Base-by-base conservation (phyloP, 2,329 filamentous ascomycete species). In the Ascochyta pisi region DNA sequence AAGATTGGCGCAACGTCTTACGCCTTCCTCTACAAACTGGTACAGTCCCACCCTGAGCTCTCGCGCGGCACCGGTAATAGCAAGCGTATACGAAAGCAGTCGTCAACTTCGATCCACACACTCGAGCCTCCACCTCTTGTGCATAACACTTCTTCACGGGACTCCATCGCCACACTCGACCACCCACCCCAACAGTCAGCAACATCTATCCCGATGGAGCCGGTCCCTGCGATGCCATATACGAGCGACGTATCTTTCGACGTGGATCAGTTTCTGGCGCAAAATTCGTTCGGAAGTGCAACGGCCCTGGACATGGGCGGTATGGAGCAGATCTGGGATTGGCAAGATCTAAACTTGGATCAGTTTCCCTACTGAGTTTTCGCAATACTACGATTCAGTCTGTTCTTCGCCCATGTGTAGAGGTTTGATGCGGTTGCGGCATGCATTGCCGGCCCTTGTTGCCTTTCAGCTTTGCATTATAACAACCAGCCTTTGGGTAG, bases 281-380 rank as follows among this genome's bases (percentile, higher is more conserved):
- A 69, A 13, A 67, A 71, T 42, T 66, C 69, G 0, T 67, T 71
- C 37, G 58, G 48, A 0, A 49, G 49, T 19, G 39, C 63, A 3
- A 13, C 56, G 2, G 45, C 50, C 5, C 45, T 69, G 1, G 65
- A 74, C 15, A 65, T 73, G 50, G 68, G 69, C 2, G 69, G 69
- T 6, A 65, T 73, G 63, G 70, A 73, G 52, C 63, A 67, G 13
- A 70, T 73, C 0, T 74, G 70, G 68, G 66, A 68, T 38, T 73
- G 69, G 69, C 67, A 69, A 3, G 55, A 64, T 26, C 31, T 73
- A 24, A 68, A 71, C 43, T 55, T 73, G 3, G 64, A 72, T 27
- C 51, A 54, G 34, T 54, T 54, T 29, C 51, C 51, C 16, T 54
- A 34, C 44, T 54, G 15, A 45, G 19, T 23, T 13, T n/a, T 26